These are phyloP conservation scores for Citropsis articulata DNA, from an alignment of 345 rosid genomes.

Conservation along the genomic window DNA sequence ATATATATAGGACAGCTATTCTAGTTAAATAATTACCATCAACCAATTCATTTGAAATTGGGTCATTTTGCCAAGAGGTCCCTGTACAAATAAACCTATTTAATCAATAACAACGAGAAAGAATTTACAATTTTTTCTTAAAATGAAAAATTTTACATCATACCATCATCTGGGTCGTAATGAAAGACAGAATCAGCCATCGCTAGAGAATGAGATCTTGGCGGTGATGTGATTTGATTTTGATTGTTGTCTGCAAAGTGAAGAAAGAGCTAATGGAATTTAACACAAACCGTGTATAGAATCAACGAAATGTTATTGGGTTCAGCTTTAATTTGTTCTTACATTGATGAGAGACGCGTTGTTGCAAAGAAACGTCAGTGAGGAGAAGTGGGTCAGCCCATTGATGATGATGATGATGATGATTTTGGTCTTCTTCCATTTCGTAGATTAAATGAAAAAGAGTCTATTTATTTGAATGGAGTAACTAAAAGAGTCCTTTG, in stretches of 20 bases:
- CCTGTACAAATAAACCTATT: conserved; percentile 4
- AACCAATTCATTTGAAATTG: conserved; percentile 5
- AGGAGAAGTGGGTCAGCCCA: conserved; percentile 52
- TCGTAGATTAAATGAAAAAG: too few relatives aligned
- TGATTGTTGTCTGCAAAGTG: conserved; percentile 24
- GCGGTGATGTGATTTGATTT: background rate
- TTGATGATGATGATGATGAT: conserved; percentile 16
- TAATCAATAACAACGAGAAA: background rate
- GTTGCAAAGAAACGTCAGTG: conserved; percentile 40
- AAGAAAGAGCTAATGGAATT: conserved; percentile 1
- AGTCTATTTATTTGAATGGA: background rate
- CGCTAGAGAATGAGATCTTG: conserved; percentile 12
- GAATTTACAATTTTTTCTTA: background rate
- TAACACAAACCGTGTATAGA: background rate
- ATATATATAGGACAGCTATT: background rate
- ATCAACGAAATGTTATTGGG: background rate
- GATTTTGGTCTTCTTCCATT: conserved; percentile 11
- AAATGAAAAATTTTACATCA: background rate
- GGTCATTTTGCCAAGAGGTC: conserved; percentile 9
- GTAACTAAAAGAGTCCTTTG: background rate
- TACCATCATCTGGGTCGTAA: conserved; percentile 28
- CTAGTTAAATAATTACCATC: conserved; percentile 12
- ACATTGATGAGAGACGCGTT: conserved; percentile 23
- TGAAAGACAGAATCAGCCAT: conserved; percentile 42
- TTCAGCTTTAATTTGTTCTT: conserved; percentile 8